Conservation (phyloP, 306 rosid species). For the Fragaria vesca region DNA sequence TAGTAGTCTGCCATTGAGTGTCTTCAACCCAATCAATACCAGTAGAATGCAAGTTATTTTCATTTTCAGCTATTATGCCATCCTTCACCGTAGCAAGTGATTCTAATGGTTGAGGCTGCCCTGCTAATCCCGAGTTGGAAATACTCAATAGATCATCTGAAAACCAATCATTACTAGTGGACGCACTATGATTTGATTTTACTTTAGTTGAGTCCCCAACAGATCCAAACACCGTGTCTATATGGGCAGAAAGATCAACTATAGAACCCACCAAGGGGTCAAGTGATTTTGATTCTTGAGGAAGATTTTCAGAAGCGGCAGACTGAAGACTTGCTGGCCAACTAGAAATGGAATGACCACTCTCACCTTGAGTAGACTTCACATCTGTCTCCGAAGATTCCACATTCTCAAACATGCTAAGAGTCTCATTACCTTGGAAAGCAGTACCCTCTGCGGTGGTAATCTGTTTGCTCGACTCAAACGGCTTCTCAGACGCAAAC, state of each 20-base stretch:
- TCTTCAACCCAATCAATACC: constrained; percentile 53
- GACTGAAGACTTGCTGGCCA: constrained; percentile 72
- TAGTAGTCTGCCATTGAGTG: constrained; percentile 43
- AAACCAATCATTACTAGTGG: constrained; percentile 52
- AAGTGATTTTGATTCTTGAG: constrained; percentile 37
- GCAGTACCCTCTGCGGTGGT: constrained; percentile 20
- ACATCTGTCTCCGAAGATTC: constrained; percentile 33
- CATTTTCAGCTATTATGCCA: constrained; percentile 32
- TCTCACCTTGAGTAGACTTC: constrained; percentile 38
- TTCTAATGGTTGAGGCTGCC: constrained; percentile 44
- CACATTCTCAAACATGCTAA: constrained; percentile 59
- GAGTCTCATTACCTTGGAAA: constrained; percentile 40
- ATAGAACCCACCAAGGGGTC: constrained; percentile 43
- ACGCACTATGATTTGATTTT: constrained; percentile 32
- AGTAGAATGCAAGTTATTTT: constrained; percentile 26
- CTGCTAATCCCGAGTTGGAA: constrained; percentile 37
- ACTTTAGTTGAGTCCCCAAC: constrained; percentile 34
- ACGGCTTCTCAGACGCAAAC: constrained; percentile 29
- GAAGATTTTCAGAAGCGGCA: constrained; percentile 44
- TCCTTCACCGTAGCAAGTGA: constrained; percentile 27
- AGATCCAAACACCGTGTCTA: constrained; percentile 44
- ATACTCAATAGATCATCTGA: constrained; percentile 47
- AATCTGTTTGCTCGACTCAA: constrained; percentile 26
- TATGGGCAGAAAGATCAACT: constrained; percentile 34
- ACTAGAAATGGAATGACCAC: constrained; percentile 54